Evolutionary conservation across 2,329 filamentous ascomycete genomes (phyloP).

Genomic region (Aureobasidium vineae): DNA sequence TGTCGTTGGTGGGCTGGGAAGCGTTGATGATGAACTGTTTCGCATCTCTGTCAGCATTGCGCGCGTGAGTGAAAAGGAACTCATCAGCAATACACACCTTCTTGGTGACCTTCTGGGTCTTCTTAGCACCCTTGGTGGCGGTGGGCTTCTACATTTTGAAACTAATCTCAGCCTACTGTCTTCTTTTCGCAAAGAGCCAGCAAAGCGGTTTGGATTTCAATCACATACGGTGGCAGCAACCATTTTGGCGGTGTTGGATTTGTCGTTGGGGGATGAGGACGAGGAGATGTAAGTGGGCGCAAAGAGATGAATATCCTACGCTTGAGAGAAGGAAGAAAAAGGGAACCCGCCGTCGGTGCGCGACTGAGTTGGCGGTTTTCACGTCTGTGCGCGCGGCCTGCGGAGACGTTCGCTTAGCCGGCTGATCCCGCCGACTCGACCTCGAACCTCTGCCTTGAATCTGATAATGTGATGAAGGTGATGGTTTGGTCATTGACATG

Average conservation of each 20-base stretch:
- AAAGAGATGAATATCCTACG: conserved; percentile 94
- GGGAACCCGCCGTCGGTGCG: neutral
- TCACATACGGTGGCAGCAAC: conserved; percentile 59
- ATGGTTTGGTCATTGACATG: neutral
- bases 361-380: neutral
- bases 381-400: neutral
- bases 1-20: conserved; percentile 95
- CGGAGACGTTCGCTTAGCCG: conserved; percentile 4
- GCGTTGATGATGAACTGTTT: conserved; percentile 98
- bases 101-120: conserved; percentile 73
- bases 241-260: conserved; percentile 61
- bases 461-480: neutral
- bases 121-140: conserved; percentile 42
- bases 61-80: neutral
- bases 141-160: conserved; percentile 56
- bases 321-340: conserved; percentile 38
- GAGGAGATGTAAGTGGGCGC: conserved; percentile 53
- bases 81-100: conserved; percentile 57
- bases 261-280: conserved; percentile 30
- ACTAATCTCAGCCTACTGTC: conserved; percentile 90
- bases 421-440: neutral
- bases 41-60: conserved; percentile 9
- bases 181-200: conserved; percentile 61
- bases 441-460: neutral
- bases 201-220: conserved; percentile 82